These are phyloP conservation scores for Berkeleyomyces basicola DNA, from an alignment of 2,329 filamentous ascomycete genomes.

Conservation along the genomic window DNA sequence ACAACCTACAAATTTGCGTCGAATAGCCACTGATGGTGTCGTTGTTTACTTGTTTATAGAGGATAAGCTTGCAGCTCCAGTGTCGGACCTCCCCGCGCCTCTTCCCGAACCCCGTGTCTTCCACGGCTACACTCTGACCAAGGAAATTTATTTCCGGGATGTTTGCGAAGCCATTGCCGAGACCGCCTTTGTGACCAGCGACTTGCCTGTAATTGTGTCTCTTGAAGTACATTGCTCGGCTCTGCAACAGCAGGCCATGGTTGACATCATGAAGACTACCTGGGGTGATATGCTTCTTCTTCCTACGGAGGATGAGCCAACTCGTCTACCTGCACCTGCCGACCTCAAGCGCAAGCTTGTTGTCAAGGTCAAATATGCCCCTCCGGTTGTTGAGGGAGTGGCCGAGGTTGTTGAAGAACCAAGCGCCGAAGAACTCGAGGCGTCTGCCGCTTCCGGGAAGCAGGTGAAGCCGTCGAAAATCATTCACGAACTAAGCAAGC, in stretches of 20 bases:
- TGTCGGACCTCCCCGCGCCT: constrained; percentile 16
- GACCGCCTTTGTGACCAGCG: constrained; percentile 55
- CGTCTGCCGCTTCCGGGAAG: constrained; percentile 27
- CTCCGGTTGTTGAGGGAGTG: constrained; percentile 22
- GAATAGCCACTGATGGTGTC: constrained; percentile 15
- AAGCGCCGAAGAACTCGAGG: constrained; percentile 23
- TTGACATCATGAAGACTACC: constrained; percentile 72
- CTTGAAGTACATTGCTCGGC: constrained; percentile 75
- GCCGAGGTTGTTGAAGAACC: constrained; percentile 19
- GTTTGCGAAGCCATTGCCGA: constrained; percentile 71
- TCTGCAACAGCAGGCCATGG: constrained; percentile 78
- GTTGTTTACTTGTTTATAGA: constrained; percentile 1
- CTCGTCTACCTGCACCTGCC: constrained; percentile 47
- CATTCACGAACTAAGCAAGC: constrained; percentile 52
- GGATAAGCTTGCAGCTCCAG: constrained; percentile 4
- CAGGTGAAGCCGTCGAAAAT: constrained; percentile 42
- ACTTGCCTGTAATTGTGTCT: constrained; percentile 82
- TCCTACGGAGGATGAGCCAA: constrained; percentile 28
- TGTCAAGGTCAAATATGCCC: constrained; percentile 61
- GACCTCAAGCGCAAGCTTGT: constrained; percentile 63
- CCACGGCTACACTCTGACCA: constrained; percentile 82
- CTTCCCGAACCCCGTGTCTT: constrained; percentile 57
- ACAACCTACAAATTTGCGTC: constrained; percentile 4
- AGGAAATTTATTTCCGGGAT: constrained; percentile 68
- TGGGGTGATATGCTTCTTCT: constrained; percentile 63